phyloP scores from a whole-genome alignment of 2,329 filamentous ascomycete species.

The Cordyceps javanica region DNA sequence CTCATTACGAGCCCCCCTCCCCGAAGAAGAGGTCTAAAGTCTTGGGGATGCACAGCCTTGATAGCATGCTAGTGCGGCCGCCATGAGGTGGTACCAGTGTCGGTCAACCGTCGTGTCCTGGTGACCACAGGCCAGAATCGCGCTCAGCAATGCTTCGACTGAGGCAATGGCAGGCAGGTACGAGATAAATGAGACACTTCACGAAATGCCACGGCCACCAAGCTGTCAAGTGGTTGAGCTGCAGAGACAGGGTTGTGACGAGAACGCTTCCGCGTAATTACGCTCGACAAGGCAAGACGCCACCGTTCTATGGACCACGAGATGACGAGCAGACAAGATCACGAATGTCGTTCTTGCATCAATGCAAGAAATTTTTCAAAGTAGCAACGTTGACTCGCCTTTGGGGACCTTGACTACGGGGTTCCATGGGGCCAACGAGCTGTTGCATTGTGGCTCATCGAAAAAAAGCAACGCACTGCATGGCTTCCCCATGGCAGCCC shows the following conservation, averaged over 20 bases:
- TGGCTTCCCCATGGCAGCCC: neutral
- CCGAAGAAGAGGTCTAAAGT: neutral
- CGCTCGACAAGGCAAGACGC: too few relatives aligned
- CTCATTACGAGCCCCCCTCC: neutral
- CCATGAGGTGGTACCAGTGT: neutral
- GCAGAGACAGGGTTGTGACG: too few relatives aligned
- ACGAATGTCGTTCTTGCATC: too few relatives aligned
- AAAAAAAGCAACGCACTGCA: neutral
- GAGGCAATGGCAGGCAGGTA: too few relatives aligned
- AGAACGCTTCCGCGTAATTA: too few relatives aligned
- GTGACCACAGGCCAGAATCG: neutral
- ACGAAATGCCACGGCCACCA: too few relatives aligned
- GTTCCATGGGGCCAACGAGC: neutral
- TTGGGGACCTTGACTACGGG: too few relatives aligned
- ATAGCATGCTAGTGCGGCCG: neutral
- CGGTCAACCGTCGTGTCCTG: neutral
- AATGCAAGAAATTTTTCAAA: too few relatives aligned
- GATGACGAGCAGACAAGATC: too few relatives aligned
- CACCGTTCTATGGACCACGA: too few relatives aligned
- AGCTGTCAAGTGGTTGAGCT: neutral
- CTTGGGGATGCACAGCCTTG: neutral
- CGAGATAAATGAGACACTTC: too few relatives aligned
- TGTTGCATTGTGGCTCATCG: neutral
- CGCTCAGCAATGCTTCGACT: neutral
- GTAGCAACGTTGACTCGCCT: too few relatives aligned